These are phyloP conservation scores for Rubia occidens DNA, from an alignment of 305 asterid species.

Conservation along the genomic window DNA sequence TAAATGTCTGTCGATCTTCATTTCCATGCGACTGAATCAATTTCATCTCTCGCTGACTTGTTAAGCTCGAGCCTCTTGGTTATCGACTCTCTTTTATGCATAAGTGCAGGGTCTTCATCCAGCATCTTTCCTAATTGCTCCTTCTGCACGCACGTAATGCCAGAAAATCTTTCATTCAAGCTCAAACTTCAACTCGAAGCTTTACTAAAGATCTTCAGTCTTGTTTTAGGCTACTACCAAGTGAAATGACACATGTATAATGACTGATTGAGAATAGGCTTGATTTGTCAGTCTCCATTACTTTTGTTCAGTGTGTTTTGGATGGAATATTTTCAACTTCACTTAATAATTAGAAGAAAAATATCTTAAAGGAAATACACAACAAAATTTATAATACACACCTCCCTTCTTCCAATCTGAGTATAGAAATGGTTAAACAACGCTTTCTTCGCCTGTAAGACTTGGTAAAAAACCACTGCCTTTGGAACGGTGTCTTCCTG, in stretches of 20 bases:
- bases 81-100: constrained; percentile 75
- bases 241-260: background rate
- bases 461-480: constrained; percentile 98
- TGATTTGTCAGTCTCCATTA: background rate
- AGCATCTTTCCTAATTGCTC: constrained; percentile 86
- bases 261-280: background rate
- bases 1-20: constrained; percentile 25
- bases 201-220: background rate
- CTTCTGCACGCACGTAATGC: constrained; percentile 39
- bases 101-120: constrained; percentile 89
- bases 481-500: constrained; percentile 71
- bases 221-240: background rate
- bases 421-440: constrained; percentile 68
- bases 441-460: constrained; percentile 72
- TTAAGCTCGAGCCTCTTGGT: constrained; percentile 83
- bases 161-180: background rate
- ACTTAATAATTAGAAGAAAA: background rate
- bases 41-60: constrained; percentile 91
- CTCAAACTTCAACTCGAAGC: background rate
- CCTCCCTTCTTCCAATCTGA: constrained; percentile 93
- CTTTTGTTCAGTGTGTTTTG: background rate
- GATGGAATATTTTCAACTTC: too few relatives aligned
- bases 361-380: background rate
- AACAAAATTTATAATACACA: constrained; percentile 20
- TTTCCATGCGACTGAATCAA: constrained; percentile 93